phyloP scores from a whole-genome alignment of 1,284 basidiomycete genomes.

The Puccinia coronata region DNA sequence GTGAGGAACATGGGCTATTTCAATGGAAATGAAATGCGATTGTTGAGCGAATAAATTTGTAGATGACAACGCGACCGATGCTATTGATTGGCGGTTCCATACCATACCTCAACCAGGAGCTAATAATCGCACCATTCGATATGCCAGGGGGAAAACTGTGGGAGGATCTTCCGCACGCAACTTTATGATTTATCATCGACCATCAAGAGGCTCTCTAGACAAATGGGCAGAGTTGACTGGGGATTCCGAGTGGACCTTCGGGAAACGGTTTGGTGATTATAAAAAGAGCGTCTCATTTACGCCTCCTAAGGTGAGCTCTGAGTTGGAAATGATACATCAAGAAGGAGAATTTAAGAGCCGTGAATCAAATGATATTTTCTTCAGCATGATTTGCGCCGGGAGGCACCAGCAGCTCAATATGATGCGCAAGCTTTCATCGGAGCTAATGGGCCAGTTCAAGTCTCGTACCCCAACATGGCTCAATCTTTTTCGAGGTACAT shows the following conservation, averaged over 20 bases:
- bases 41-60: too few relatives aligned
- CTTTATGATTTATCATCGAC: conserved; percentile 57
- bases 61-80: conserved; percentile 13
- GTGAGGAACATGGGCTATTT: neutral
- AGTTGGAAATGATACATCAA: conserved; percentile 47
- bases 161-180: conserved; percentile 56
- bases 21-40: too few relatives aligned
- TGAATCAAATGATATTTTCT: neutral
- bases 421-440: neutral
- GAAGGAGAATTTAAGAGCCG: neutral
- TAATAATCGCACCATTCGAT: conserved; percentile 46
- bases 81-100: conserved; percentile 30
- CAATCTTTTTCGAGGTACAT: conserved; percentile 47
- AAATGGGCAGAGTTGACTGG: conserved; percentile 56
- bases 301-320: conserved; percentile 39
- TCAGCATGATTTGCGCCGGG: conserved; percentile 36
- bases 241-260: conserved; percentile 57
- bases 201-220: conserved; percentile 54
- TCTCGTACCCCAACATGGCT: conserved; percentile 53
- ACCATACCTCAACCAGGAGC: conserved; percentile 41
- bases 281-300: conserved; percentile 34
- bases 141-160: conserved; percentile 56
- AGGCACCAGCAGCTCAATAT: conserved; percentile 23
- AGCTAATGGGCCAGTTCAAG: too few relatives aligned
- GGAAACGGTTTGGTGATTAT: conserved; percentile 51